Evolutionary conservation across 305 asterid genomes (phyloP).

Genomic region (Fraxinus greggii): DNA sequence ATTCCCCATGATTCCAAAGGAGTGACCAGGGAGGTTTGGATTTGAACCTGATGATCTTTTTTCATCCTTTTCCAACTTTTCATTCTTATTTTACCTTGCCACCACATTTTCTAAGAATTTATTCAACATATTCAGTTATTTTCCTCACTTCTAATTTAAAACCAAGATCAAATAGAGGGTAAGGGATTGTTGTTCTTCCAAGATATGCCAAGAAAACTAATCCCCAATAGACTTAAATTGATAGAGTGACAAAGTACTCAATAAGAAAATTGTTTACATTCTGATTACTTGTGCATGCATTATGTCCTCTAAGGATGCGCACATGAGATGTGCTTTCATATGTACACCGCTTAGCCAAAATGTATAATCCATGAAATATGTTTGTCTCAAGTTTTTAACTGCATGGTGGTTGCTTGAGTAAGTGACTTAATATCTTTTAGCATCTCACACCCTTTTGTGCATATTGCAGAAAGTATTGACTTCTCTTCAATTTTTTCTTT

Average conservation of each 20-base stretch:
- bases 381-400: neutral
- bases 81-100: neutral
- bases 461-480: neutral
- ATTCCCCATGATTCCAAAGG: neutral
- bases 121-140: neutral
- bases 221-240: neutral
- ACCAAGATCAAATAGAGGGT: neutral
- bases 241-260: neutral
- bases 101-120: neutral
- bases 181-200: neutral
- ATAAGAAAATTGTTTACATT: neutral
- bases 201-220: neutral
- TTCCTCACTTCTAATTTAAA: neutral
- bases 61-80: neutral
- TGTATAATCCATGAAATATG: neutral
- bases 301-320: neutral
- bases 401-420: neutral
- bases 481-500: slow-evolving; percentile 14
- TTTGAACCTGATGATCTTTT: neutral
- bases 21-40: neutral
- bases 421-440: neutral
- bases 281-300: neutral
- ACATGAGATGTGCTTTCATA: neutral
- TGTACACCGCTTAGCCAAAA: neutral
- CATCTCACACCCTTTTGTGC: neutral